Evolutionary conservation across 2,329 filamentous ascomycete species (phyloP).

Genomic region (Colletotrichum viniferum): DNA sequence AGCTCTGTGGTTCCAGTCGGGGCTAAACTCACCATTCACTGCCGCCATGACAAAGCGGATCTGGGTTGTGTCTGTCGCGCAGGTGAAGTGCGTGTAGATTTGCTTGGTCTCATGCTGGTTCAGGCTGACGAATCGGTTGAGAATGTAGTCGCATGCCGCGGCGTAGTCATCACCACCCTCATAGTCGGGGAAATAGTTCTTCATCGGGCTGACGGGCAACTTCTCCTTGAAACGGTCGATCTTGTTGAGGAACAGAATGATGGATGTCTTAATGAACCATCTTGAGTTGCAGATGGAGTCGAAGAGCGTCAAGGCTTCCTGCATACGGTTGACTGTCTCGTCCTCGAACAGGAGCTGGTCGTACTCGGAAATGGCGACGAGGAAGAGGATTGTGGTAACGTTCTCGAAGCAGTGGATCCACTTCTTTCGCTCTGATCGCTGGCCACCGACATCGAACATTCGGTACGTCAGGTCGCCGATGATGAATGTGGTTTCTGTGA

Average conservation of each 20-base stretch:
- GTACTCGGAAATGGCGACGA: slow-evolving; percentile 96
- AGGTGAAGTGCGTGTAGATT: slow-evolving; percentile 99
- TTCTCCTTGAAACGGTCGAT: slow-evolving; percentile 90
- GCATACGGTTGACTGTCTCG: slow-evolving; percentile 95
- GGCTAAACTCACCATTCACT: slow-evolving; percentile 79
- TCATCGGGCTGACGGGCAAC: slow-evolving; percentile 81
- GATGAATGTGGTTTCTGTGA: slow-evolving; percentile 95
- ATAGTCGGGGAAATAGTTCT: slow-evolving; percentile 88
- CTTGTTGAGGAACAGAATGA: slow-evolving; percentile 90
- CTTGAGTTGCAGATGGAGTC: slow-evolving; percentile 88
- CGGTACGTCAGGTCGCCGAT: slow-evolving; percentile 93
- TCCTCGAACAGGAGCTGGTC: slow-evolving; percentile 96
- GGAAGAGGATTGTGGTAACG: slow-evolving; percentile 93
- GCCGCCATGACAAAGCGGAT: slow-evolving; percentile 99
- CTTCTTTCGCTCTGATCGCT: slow-evolving; percentile 97
- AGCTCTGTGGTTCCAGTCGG: background rate
- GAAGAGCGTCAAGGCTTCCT: slow-evolving; percentile 84
- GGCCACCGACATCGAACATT: slow-evolving; percentile 97
- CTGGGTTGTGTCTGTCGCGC: slow-evolving; percentile 97
- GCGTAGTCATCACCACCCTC: slow-evolving; percentile 96
- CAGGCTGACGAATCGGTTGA: slow-evolving; percentile 96
- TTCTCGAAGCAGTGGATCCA: slow-evolving; percentile 99
- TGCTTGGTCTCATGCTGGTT: slow-evolving; percentile 99
- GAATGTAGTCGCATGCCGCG: slow-evolving; percentile 96
- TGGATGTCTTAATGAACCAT: slow-evolving; percentile 90